These are phyloP conservation scores for Calocybe gambosa DNA, from an alignment of 1,284 basidiomycete species.

Conservation along the genomic window DNA sequence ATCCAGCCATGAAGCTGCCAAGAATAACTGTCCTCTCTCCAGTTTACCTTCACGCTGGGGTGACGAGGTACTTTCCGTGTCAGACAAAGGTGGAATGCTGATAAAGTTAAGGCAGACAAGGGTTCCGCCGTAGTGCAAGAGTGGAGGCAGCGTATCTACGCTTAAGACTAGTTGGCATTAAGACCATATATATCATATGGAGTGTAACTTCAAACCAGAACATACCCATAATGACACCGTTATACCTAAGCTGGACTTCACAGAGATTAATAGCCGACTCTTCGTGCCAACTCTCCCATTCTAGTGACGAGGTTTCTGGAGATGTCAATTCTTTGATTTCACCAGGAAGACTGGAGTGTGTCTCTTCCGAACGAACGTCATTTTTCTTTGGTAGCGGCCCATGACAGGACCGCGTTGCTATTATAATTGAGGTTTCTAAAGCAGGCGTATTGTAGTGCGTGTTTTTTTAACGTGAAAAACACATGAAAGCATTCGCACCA, in stretches of 20 bases:
- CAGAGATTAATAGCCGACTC: slow-evolving; percentile 56
- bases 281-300: slow-evolving; percentile 61
- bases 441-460: slow-evolving; percentile 2
- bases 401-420: slow-evolving; percentile 57
- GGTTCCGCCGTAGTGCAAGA: slow-evolving; percentile 28
- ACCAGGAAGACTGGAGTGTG: slow-evolving; percentile 40
- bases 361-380: slow-evolving; percentile 19
- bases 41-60: slow-evolving; percentile 17
- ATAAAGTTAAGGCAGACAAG: slow-evolving; percentile 44
- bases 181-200: slow-evolving; percentile 2
- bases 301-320: slow-evolving; percentile 30
- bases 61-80: slow-evolving; percentile 9
- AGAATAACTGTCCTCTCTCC: slow-evolving; percentile 33
- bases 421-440: slow-evolving; percentile 52
- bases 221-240: slow-evolving; percentile 39
- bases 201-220: not conserved
- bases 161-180: slow-evolving; percentile 26
- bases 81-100: slow-evolving; percentile 21
- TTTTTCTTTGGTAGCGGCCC: slow-evolving; percentile 30
- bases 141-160: slow-evolving; percentile 41
- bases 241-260: slow-evolving; percentile 49
- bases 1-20: slow-evolving; percentile 50
- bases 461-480: not conserved
- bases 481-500: slow-evolving; percentile 32
- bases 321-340: slow-evolving; percentile 28